Percentiles rank a stretch among this genome's conserved stretches.
Conservation (phyloP, 768 basidiomycete species). For the Baorangia bicolor region DNA sequence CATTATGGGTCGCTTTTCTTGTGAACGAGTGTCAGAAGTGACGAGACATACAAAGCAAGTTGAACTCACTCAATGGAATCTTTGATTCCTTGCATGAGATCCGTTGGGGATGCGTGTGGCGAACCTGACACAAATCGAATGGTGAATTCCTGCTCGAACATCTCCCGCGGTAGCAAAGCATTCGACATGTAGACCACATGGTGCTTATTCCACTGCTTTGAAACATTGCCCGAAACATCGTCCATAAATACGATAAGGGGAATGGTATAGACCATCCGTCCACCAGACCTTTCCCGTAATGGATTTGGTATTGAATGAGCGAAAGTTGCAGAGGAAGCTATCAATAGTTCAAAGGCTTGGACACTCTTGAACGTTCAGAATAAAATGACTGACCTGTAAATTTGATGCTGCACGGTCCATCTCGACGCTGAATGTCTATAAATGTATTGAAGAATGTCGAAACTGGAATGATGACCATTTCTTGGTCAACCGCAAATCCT, state of each 20-base stretch:
- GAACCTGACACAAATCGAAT: constrained; percentile 32
- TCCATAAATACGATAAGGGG: constrained; percentile 35
- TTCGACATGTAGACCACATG: constrained; percentile 35
- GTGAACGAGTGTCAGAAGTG: background rate
- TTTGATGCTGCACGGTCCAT: background rate
- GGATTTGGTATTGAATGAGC: constrained; percentile 22
- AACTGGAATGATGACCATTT: background rate
- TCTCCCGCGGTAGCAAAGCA: constrained; percentile 25
- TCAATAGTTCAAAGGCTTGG: background rate
- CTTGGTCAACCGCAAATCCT: constrained; percentile 1
- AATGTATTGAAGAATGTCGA: constrained; percentile 11
- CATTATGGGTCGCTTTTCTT: constrained; percentile 5
- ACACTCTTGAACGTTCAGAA: too few species aligned
- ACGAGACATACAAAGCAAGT: too few species aligned
- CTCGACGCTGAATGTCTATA: background rate
- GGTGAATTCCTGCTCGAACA: constrained; percentile 33
- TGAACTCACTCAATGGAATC: constrained; percentile 26
- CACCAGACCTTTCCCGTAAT: constrained; percentile 8
- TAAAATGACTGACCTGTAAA: constrained; percentile 2
- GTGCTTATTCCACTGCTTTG: constrained; percentile 40
- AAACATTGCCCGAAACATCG: constrained; percentile 35
- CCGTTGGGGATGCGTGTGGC: constrained; percentile 35
- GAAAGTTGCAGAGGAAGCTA: constrained; percentile 1
- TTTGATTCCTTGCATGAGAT: constrained; percentile 32
- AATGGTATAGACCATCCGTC: constrained; percentile 17